Evolutionary conservation across 2,329 filamentous ascomycete species (phyloP), one percentile per base, ranked within the genome.

Genomic region (Nemania diffusa): DNA sequence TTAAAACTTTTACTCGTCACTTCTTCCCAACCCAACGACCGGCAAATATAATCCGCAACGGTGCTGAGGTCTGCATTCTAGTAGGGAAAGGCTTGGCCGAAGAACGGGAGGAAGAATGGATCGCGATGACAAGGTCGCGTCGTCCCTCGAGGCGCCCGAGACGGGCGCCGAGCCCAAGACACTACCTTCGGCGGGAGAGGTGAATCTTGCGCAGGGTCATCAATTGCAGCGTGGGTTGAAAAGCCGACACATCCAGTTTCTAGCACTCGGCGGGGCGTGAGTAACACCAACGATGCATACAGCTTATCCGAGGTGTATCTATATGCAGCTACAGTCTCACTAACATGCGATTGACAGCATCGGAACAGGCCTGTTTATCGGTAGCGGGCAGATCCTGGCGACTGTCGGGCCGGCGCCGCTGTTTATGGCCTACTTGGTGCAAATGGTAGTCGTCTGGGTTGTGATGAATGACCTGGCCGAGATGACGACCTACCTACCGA

Each of bases 291-390:
- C 22, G 6, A 9, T 26, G 6, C 15, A 44, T 3, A 17, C 4
- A 6, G n/a, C n/a, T n/a, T n/a, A n/a, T n/a, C n/a, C n/a, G n/a
- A n/a, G n/a, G n/a, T n/a, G n/a, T n/a, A n/a, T n/a, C n/a, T n/a
- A n/a, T n/a, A n/a, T n/a, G n/a, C 13, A 13, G 13, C 9, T 44
- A 17, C 40, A 20, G 9, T 11, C 65, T 55, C 26, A 37, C 67
- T 67, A 57, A 69, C 48, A 52, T 22, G 55, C 24, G 51, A 37
- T 42, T 2, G 50, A 64, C 71, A 84, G 75, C 24, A 90, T 90
- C 69, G 88, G 88, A 62, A 90, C 88, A 3, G 88, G 88, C 72
- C 82, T 90, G 22, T 90, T 90, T 75, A 83, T 91, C 67, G 87
- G 88, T 63, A 88, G 86, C 42, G 88, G 88, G 26, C 79, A 79